These are phyloP conservation scores for Saturnispora sanitii DNA, from an alignment of 805 yeast genomes.

Conservation along the genomic window DNA sequence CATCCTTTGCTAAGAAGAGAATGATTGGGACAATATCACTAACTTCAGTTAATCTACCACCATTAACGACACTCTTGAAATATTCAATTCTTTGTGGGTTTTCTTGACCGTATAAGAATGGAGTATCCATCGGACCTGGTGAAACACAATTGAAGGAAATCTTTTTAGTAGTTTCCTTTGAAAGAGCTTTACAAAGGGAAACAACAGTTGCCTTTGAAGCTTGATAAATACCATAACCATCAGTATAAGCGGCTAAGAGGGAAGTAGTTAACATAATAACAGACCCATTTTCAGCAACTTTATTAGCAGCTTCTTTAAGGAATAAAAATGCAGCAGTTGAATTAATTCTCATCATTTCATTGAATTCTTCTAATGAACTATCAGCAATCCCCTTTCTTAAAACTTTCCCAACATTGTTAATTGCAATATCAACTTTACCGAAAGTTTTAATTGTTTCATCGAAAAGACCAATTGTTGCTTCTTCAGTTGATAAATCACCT, in stretches of 20 bases:
- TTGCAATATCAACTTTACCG: constrained; percentile 51
- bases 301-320: constrained; percentile 44
- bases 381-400: constrained; percentile 50
- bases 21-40: constrained; percentile 57
- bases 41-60: constrained; percentile 44
- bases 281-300: constrained; percentile 41
- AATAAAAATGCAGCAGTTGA: constrained; percentile 54
- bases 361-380: constrained; percentile 46
- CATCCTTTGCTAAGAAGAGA: constrained; percentile 51
- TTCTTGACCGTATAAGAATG: constrained; percentile 56
- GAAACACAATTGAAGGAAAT: constrained; percentile 49
- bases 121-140: constrained; percentile 62
- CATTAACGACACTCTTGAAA: constrained; percentile 42
- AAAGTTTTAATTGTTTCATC: constrained; percentile 33
- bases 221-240: constrained; percentile 42
- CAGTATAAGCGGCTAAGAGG: constrained; percentile 55
- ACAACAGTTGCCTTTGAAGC: constrained; percentile 51
- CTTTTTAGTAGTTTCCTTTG: constrained; percentile 42
- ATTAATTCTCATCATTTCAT: constrained; percentile 42
- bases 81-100: constrained; percentile 40
- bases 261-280: constrained; percentile 54
- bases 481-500: constrained; percentile 35
- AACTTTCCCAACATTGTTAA: constrained; percentile 59
- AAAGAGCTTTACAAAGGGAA: constrained; percentile 41
- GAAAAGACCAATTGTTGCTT: constrained; percentile 36